These are phyloP conservation scores for Fusarium ramigenum DNA, from an alignment of 2,329 filamentous ascomycete genomes.

Conservation along the genomic window DNA sequence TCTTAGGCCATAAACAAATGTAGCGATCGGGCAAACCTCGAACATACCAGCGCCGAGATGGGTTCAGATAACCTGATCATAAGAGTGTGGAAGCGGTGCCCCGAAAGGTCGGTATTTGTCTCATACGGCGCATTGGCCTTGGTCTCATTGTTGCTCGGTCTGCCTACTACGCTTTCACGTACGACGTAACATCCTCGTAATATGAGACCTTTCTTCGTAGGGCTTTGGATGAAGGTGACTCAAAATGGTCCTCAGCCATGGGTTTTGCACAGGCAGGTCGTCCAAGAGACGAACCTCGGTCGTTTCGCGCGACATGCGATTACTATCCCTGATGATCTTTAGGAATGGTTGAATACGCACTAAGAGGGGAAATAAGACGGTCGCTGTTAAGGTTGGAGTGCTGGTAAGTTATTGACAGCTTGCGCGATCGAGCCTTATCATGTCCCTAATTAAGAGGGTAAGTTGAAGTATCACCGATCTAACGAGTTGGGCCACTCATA, in stretches of 20 bases:
- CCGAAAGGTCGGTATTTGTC: not conserved
- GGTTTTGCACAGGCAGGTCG: not conserved
- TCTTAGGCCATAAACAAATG: not conserved
- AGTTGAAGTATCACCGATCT: not conserved
- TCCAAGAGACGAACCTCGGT: not conserved
- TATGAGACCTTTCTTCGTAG: not conserved
- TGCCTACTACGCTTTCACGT: not conserved
- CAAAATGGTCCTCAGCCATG: too few relatives aligned
- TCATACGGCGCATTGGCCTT: not conserved
- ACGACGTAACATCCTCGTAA: not conserved
- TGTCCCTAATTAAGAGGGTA: not conserved
- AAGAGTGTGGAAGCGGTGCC: not conserved
- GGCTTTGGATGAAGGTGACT: not conserved
- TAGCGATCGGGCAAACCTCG: fast-evolving
- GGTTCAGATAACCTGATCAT: not conserved
- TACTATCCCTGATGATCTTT: not conserved
- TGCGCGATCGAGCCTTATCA: too few relatives aligned
- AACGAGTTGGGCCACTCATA: not conserved
- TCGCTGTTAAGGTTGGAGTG: too few relatives aligned
- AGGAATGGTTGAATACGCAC: not conserved
- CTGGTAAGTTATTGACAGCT: too few relatives aligned
- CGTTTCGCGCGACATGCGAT: too few relatives aligned
- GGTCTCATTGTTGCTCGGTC: not conserved
- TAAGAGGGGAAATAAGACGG: not conserved
- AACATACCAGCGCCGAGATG: not conserved